Conservation (phyloP, 805 yeast genomes). For the Wickerhamiella cacticola region DNA sequence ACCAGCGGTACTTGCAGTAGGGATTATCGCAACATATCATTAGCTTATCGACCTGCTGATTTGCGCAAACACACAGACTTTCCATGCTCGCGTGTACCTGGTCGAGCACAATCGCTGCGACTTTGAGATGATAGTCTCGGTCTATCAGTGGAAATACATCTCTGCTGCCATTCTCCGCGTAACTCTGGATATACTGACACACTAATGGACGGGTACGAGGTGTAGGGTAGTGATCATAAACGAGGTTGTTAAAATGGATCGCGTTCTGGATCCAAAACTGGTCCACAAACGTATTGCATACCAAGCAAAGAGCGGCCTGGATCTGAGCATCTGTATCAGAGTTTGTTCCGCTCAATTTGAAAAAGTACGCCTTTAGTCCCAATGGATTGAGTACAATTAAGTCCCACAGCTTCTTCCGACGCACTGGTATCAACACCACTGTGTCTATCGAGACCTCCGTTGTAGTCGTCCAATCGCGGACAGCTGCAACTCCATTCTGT, state of each 20-base stretch:
- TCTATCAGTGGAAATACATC: background rate
- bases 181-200: background rate
- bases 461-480: background rate
- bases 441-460: background rate
- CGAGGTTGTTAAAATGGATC: background rate
- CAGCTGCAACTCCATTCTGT: background rate
- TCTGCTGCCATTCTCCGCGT: background rate
- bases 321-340: background rate
- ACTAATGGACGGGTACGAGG: background rate
- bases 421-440: background rate
- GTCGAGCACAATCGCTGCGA: background rate
- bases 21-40: background rate
- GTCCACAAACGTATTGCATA: background rate
- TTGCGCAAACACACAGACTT: background rate
- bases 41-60: background rate
- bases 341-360: background rate
- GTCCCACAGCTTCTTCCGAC: background rate
- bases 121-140: background rate
- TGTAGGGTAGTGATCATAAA: background rate
- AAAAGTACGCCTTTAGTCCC: background rate
- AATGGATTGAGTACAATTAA: background rate
- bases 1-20: background rate
- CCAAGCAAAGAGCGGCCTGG: background rate
- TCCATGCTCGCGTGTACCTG: background rate
- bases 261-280: background rate